These are phyloP conservation scores for Sinapis alba DNA, from an alignment of 441 rosid species.

Conservation along the genomic window DNA sequence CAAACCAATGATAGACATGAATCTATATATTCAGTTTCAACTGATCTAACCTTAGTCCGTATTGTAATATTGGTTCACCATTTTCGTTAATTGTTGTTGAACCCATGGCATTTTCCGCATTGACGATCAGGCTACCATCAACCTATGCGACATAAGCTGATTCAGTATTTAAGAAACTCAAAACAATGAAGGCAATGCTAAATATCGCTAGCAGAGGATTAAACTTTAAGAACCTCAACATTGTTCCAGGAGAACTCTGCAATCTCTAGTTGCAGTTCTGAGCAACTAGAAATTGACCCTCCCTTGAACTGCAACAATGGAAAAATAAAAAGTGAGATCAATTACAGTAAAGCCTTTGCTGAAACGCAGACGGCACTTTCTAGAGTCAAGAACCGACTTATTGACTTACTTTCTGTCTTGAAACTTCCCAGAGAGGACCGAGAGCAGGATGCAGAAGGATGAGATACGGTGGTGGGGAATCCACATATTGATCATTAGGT, in stretches of 20 bases:
- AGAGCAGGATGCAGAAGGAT: constrained; percentile 93
- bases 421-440: constrained; percentile 95
- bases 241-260: constrained; percentile 92
- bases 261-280: constrained; percentile 86
- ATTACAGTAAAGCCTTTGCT: neutral
- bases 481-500: constrained; percentile 63
- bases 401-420: constrained; percentile 72
- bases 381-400: constrained; percentile 1
- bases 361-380: neutral
- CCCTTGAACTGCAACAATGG: constrained; percentile 59
- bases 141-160: constrained; percentile 50
- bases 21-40: constrained; percentile 4
- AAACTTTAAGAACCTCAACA: constrained; percentile 63
- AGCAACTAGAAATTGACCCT: constrained; percentile 76
- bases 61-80: constrained; percentile 67
- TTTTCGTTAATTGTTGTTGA: constrained; percentile 49
- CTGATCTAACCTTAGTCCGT: constrained; percentile 67
- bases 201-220: constrained; percentile 4
- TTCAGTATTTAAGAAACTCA: constrained; percentile 18
- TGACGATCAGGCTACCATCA: constrained; percentile 81
- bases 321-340: neutral
- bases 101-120: constrained; percentile 79
- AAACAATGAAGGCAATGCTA: neutral
- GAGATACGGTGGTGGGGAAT: constrained; percentile 81
- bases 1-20: neutral